phyloP scores from a whole-genome alignment of 2,329 filamentous ascomycete species.

The Neofusicoccum cordaticola region DNA sequence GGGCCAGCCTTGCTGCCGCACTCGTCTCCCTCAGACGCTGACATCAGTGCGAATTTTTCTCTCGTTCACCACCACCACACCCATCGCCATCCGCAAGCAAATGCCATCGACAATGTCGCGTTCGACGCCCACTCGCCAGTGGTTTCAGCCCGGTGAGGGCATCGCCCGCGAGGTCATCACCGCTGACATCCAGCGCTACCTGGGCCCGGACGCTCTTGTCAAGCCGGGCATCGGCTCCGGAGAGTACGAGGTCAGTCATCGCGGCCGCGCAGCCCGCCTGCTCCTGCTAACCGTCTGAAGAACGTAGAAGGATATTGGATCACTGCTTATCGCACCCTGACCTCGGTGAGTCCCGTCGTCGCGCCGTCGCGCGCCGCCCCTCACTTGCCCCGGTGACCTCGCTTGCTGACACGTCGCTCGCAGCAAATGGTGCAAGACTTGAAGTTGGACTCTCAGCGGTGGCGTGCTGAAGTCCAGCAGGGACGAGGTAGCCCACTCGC shows the following conservation, averaged over 20 bases:
- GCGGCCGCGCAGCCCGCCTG: conserved; percentile 19
- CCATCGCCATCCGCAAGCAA: conserved; percentile 18
- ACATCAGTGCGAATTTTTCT: conserved; percentile 36
- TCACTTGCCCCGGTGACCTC: not conserved
- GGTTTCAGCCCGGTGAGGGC: conserved; percentile 50
- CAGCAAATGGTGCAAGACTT: conserved; percentile 52
- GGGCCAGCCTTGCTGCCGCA: conserved; percentile 23
- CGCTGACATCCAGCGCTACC: conserved; percentile 51
- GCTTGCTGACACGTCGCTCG: conserved; percentile 1
- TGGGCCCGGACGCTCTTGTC: conserved; percentile 51
- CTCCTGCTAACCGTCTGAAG: conserved; percentile 22
- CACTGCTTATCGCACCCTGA: conserved; percentile 50
- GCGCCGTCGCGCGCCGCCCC: not conserved
- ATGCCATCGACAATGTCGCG: conserved; percentile 24
- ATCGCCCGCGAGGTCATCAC: conserved; percentile 53
- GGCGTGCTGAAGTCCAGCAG: conserved; percentile 36
- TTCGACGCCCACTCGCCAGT: conserved; percentile 39
- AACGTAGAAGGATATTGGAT: conserved; percentile 51
- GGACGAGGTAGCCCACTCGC: conserved; percentile 48
- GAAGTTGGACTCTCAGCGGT: conserved; percentile 47
- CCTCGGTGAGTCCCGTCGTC: conserved; percentile 39
- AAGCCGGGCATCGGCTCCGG: conserved; percentile 46
- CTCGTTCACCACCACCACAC: conserved; percentile 21
- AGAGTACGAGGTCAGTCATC: conserved; percentile 40
- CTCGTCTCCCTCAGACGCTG: conserved; percentile 30